A percentile compares a stretch with the other conserved stretches of the same genome.
These are phyloP conservation scores for Trichophyton simii DNA, from an alignment of 2,329 filamentous ascomycete species.

Conservation along the genomic window DNA sequence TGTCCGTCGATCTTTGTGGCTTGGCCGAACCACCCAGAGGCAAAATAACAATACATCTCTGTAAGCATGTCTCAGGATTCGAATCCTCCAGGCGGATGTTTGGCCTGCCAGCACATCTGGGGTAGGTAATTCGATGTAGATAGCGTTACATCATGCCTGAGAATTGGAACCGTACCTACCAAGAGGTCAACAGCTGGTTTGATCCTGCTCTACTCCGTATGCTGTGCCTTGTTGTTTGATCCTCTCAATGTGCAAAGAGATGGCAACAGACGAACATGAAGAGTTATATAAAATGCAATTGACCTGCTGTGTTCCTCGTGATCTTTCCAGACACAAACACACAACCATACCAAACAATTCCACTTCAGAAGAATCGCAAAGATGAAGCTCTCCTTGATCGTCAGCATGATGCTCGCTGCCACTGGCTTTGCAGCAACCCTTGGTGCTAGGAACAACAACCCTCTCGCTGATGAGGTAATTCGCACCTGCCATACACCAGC, in stretches of 20 bases:
- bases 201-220: background rate
- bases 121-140: background rate
- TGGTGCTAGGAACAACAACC: background rate
- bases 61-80: background rate
- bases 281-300: background rate
- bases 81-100: background rate
- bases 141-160: background rate
- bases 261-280: no score
- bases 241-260: background rate
- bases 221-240: background rate
- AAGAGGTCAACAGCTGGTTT: background rate
- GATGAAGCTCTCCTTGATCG: slow-evolving; percentile 1
- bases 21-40: background rate
- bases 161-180: background rate
- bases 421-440: background rate
- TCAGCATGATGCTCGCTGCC: slow-evolving; percentile 4
- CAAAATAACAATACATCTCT: background rate
- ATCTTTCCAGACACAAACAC: background rate
- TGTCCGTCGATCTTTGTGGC: background rate
- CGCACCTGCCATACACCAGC: background rate
- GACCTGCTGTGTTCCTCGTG: background rate
- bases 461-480: background rate
- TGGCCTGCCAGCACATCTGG: background rate
- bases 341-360: background rate
- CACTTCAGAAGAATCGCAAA: background rate